phyloP scores from a whole-genome alignment of 2,329 filamentous ascomycete species.

The Stachybotrys chartarum region DNA sequence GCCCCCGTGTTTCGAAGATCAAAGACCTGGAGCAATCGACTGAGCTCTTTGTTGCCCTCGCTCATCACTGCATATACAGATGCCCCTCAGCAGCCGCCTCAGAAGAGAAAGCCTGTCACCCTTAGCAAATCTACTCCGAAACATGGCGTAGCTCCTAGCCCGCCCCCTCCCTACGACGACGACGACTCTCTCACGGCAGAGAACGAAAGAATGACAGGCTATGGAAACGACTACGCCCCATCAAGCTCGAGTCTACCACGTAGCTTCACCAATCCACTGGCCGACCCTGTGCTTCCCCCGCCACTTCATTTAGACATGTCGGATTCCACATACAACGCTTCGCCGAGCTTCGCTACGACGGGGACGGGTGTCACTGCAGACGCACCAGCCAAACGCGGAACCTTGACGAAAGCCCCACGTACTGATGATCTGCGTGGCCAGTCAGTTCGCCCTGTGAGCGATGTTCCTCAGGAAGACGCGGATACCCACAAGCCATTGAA shows the following conservation, averaged over 20 bases:
- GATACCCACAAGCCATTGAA: constrained; percentile 10
- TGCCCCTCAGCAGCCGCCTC: constrained; percentile 11
- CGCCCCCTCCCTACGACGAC: constrained; percentile 9
- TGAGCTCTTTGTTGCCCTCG: constrained; percentile 28
- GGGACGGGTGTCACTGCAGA: not conserved
- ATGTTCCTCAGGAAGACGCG: not conserved
- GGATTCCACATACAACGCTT: not conserved
- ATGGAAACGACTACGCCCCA: not conserved
- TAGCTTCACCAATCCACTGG: not conserved
- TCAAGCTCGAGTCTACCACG: not conserved
- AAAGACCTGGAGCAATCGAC: constrained; percentile 26
- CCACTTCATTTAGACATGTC: not conserved
- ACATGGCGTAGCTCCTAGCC: constrained; percentile 9
- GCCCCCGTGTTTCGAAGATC: constrained; percentile 20
- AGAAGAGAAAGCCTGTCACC: constrained; percentile 14
- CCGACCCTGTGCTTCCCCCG: not conserved
- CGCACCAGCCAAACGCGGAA: not conserved
- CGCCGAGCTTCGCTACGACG: not conserved
- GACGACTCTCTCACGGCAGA: constrained; percentile 5
- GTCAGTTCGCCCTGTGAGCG: not conserved
- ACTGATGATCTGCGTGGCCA: not conserved
- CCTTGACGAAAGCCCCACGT: not conserved
- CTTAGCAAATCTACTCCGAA: constrained; percentile 1
- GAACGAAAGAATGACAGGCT: not conserved
- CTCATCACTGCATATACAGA: constrained; percentile 28